Conservation (phyloP, 2,329 filamentous ascomycete genomes). For the Hymenoscyphus infarciens region DNA sequence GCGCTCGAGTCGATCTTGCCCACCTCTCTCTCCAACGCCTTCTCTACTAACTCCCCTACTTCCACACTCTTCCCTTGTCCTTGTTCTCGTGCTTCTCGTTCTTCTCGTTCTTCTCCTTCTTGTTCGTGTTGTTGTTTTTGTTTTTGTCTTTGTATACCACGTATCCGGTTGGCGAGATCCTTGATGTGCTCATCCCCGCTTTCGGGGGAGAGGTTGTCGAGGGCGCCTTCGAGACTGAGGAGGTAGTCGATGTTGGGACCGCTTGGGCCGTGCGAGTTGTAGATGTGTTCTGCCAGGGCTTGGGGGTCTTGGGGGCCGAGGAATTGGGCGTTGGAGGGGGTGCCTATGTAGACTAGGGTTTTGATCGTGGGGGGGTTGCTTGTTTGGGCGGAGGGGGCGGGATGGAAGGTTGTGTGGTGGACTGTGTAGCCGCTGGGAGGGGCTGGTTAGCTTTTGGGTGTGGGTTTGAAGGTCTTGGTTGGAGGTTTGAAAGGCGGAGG, state of each 20-base stretch:
- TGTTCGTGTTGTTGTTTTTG: too few species aligned
- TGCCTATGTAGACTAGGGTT: slow-evolving; percentile 86
- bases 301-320: slow-evolving; percentile 78
- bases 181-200: slow-evolving; percentile 81
- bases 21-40: slow-evolving; percentile 37
- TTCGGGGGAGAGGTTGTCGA: slow-evolving; percentile 68
- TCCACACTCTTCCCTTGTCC: slow-evolving; percentile 5
- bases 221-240: slow-evolving; percentile 70
- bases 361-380: slow-evolving; percentile 39
- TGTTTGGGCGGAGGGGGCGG: slow-evolving; percentile 24
- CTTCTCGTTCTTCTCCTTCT: not conserved
- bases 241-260: slow-evolving; percentile 90
- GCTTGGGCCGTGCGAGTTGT: slow-evolving; percentile 72
- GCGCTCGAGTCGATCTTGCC: slow-evolving; percentile 41
- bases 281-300: slow-evolving; percentile 75
- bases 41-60: slow-evolving; percentile 19
- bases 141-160: slow-evolving; percentile 49
- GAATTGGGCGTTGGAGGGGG: slow-evolving; percentile 91
- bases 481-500: too few species aligned
- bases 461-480: not conserved
- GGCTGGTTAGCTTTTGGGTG: too few species aligned
- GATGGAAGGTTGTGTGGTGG: slow-evolving; percentile 82
- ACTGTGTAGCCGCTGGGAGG: slow-evolving; percentile 70
- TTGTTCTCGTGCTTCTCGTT: slow-evolving; percentile 16
- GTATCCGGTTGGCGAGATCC: slow-evolving; percentile 72